Conservation (phyloP, 768 basidiomycete species). For the Collybia mongolica region DNA sequence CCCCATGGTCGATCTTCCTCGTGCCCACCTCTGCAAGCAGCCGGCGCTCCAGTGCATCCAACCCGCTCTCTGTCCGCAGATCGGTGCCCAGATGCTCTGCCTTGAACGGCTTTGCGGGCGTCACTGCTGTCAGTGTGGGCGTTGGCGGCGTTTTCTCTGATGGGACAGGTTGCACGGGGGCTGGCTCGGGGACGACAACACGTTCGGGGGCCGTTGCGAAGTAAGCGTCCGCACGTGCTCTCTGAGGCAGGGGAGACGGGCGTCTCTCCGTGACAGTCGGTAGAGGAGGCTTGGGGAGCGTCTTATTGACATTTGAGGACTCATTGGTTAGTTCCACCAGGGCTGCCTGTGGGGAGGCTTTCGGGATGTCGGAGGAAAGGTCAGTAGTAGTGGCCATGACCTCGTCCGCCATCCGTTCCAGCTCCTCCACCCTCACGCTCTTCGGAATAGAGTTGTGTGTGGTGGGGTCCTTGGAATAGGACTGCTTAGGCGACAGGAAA, state of each 20-base stretch:
- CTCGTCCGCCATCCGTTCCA: conserved; percentile 74
- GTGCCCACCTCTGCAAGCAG: conserved; percentile 76
- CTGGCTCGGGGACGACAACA: not conserved
- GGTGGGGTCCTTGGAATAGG: conserved; percentile 42
- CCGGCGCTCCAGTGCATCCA: conserved; percentile 72
- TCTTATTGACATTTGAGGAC: conserved; percentile 44
- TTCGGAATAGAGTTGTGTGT: conserved; percentile 36
- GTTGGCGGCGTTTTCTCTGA: conserved; percentile 47
- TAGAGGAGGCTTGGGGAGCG: conserved; percentile 57
- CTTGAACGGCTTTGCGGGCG: conserved; percentile 26
- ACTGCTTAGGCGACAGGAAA: conserved; percentile 62
- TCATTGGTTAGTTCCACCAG: not conserved
- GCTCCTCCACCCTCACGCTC: conserved; percentile 61
- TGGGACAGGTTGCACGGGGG: conserved; percentile 9
- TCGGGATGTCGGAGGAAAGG: conserved; percentile 37
- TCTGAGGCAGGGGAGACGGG: conserved; percentile 9
- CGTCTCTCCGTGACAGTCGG: conserved; percentile 38
- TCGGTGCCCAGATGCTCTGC: conserved; percentile 8
- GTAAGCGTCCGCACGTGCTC: conserved; percentile 27
- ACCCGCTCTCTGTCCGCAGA: conserved; percentile 44
- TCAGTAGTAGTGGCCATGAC: conserved; percentile 36
- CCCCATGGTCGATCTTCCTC: conserved; percentile 36
- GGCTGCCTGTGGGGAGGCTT: not conserved
- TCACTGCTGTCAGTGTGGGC: conserved; percentile 46
- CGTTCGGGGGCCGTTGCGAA: conserved; percentile 14